Evolutionary conservation across 2,329 filamentous ascomycete species (phyloP), one percentile per base, ranked within the genome.

Genomic region (Bimuria novae-zelandiae): DNA sequence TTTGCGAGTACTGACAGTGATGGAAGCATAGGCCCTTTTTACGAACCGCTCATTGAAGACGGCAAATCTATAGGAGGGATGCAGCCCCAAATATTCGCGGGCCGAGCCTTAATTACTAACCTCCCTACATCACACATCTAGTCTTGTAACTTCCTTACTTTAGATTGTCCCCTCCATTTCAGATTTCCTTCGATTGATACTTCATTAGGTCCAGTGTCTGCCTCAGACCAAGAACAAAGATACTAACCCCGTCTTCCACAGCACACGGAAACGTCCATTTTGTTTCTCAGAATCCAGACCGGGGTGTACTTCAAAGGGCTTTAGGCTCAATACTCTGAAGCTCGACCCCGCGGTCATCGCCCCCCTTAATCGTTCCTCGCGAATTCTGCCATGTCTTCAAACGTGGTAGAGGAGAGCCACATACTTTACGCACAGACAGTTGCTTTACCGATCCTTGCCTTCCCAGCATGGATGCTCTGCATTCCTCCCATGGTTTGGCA

Each of bases 401-500:
- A 19, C 1, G 37, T 30, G 32, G 6, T 51, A 17, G 46, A 50
- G 23, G 43, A 43, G 12, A 36, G 41, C 5, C 58, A 59, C 14
- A 59, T 60, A 2, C 40, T 68, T 39, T 76, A 74, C 56, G 51
- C 69, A 2, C 47, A 62, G 29, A 74, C 76, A 44, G 62, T 79
- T 33, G 27, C 74, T 40, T 68, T 87, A 30, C 79, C 82, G 1
- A 59, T 77, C 12, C 69, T 85, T 21, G 77, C 81, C 14, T 68
- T 79, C 17, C 57, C 84, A 21, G 70, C 81, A 14, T 73, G 82
- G 40, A 56, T 84, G 19, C 72, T 86, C 45, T 79, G 80, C 62
- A 75, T 84, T 30, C 77, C 83, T 6, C 84, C 86, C 2, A 69
- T 88, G 49, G 66, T 80, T 49, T 83, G 85, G 76, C 86, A 89